Conservation (phyloP, 2,329 filamentous ascomycete genomes). For the Aspergillus oerlinghausenensis region DNA sequence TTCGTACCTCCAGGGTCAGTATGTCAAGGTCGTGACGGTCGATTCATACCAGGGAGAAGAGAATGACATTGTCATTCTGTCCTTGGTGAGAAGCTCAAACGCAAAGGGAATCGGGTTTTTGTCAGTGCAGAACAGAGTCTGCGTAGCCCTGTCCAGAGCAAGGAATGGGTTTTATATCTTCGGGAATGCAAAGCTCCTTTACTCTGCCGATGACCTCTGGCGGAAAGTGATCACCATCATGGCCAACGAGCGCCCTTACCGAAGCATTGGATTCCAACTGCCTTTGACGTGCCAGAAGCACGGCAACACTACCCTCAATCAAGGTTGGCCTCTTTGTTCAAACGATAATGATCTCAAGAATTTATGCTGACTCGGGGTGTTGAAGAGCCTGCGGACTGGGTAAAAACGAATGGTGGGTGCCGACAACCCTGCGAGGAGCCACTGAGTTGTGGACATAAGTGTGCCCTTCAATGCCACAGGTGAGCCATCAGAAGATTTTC, state of each 20-base stretch:
- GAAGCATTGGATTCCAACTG: conserved; percentile 47
- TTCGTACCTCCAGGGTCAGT: conserved; percentile 40
- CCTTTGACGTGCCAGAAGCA: conserved; percentile 64
- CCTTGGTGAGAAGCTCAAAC: conserved; percentile 68
- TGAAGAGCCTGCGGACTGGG: conserved; percentile 51
- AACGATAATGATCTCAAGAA: not conserved
- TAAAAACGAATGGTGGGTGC: conserved; percentile 51
- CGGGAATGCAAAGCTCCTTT: conserved; percentile 61
- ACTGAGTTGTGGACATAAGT: conserved; percentile 51
- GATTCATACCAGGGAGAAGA: conserved; percentile 91
- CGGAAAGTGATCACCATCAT: conserved; percentile 45
- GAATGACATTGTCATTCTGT: conserved; percentile 77
- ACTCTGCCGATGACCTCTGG: conserved; percentile 48
- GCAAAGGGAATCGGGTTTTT: conserved; percentile 66
- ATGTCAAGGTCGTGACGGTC: conserved; percentile 68
- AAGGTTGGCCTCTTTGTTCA: conserved; percentile 25
- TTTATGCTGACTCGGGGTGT: conserved; percentile 8
- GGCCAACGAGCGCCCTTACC: conserved; percentile 15
- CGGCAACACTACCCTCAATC: conserved; percentile 47
- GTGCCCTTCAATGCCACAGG: conserved; percentile 51
- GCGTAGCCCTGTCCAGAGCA: conserved; percentile 65
- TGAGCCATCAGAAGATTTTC: conserved; percentile 20
- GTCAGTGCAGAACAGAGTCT: conserved; percentile 58
- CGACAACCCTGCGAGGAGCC: conserved; percentile 40
- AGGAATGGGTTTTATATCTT: conserved; percentile 79